Base-by-base conservation (phyloP, 768 basidiomycete species). In the Russula virescens region DNA sequence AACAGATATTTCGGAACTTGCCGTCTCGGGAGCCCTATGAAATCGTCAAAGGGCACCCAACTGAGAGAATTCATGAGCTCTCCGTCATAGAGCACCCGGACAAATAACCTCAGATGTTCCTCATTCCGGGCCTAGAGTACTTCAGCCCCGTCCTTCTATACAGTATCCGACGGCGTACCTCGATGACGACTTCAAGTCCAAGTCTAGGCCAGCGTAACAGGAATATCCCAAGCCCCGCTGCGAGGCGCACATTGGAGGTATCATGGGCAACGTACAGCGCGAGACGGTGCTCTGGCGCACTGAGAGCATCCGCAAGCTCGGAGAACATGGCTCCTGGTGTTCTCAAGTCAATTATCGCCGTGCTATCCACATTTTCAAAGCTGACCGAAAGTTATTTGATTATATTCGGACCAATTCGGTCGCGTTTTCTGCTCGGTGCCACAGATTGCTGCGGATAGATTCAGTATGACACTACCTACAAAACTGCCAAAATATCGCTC, bases 261-360 rank as follows among this genome's bases (percentile, higher is more conserved):
- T 80, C 79, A 57, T 81, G 80, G 8, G 78, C 80, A 10, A 80
- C 75, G 34, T 77, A 79, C 57, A 79, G 71, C 42, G 70, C 71
- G 23, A 77, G 54, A 52, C 75, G 77, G 66, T 72, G 68, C 0
- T 60, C 67, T 54, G 77, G 77, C n/a, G n/a, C 58, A 5, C 62
- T 70, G 67, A 80, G 72, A 19, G 68, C 64, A 31, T 73, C 67
- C 6, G 73, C 70, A 56, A 81, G 68, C 66, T 81, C 80, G 23
- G 72, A 66, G 60, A 80, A 74, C 70, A 81, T 76, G 19, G 78
- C 79, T 5, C 80, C 79, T 79, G 56, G 5, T n/a, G 31, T 14
- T 26, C 16, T 10, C 9, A 9, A 23, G 21, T 54, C 52, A 2
- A 35, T 60, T 10, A 47, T 50, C 11, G 7, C 11, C n/a, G 18